Evolutionary conservation across 257 asterid genomes (phyloP).

Genomic region (Linderniella brevidens): DNA sequence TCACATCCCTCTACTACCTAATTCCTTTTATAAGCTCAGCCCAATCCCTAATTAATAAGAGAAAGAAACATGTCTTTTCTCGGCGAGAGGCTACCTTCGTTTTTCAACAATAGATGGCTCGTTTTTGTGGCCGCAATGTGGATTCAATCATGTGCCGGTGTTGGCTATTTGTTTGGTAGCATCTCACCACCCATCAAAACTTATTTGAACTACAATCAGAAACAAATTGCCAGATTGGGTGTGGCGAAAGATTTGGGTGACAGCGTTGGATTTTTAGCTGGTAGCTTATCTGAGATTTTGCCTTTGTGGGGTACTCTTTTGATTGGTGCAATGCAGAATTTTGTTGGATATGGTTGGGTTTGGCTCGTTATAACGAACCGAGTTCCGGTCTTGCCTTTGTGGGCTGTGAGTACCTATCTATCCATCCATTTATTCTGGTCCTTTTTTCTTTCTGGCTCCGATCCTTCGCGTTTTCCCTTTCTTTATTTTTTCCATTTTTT

Average conservation of each 20-base stretch:
- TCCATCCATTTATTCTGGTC: neutral
- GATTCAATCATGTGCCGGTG: conserved; percentile 83
- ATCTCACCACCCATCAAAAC: conserved; percentile 66
- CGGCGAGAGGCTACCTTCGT: conserved; percentile 14
- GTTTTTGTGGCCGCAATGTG: conserved; percentile 94
- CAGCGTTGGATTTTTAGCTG: conserved; percentile 69
- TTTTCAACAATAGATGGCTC: conserved; percentile 63
- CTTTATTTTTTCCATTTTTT: too few species aligned
- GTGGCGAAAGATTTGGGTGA: conserved; percentile 89
- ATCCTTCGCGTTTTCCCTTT: conserved; percentile 2
- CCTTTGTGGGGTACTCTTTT: conserved; percentile 63
- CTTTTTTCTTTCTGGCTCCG: conserved; percentile 1
- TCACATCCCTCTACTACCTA: too few species aligned
- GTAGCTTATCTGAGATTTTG: conserved; percentile 42
- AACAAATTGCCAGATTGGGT: conserved; percentile 65
- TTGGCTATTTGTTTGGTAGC: conserved; percentile 78
- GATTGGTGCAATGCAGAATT: conserved; percentile 64
- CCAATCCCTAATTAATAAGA: too few species aligned
- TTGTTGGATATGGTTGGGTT: conserved; percentile 73
- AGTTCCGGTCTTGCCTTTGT: conserved; percentile 49
- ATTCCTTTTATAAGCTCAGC: too few species aligned
- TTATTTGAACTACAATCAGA: conserved; percentile 54
- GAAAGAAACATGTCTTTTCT: conserved; percentile 16
- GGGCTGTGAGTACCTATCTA: conserved; percentile 52
- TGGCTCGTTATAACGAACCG: conserved; percentile 51